phyloP scores from a whole-genome alignment of 2,329 filamentous ascomycete genomes.

The Aureobasidium sp. region DNA sequence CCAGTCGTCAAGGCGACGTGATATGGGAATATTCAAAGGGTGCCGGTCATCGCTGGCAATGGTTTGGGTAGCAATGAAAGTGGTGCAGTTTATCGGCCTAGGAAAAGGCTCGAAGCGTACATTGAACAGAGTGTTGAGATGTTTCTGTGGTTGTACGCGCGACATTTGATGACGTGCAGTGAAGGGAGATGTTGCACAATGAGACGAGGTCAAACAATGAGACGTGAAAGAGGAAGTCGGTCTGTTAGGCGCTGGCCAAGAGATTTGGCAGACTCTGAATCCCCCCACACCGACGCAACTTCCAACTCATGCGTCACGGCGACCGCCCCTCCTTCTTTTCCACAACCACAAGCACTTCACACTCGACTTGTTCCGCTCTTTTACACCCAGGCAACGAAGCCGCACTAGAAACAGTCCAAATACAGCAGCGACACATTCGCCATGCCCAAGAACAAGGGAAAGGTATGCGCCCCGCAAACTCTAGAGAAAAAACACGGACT shows the following conservation, averaged over 20 bases:
- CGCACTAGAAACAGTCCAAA: conserved; percentile 17
- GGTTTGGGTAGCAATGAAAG: conserved; percentile 20
- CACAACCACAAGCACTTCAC: neutral
- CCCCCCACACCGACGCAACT: conserved; percentile 4
- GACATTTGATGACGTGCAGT: neutral
- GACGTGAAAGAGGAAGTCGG: neutral
- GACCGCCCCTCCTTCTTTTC: conserved; percentile 9
- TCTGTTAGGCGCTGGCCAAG: conserved; percentile 12
- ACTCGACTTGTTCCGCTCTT: neutral
- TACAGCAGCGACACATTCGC: conserved; percentile 33
- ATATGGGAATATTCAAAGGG: conserved; percentile 30
- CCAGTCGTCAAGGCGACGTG: conserved; percentile 21
- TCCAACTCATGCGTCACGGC: conserved; percentile 2
- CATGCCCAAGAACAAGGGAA: conserved; percentile 99
- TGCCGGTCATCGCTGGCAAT: conserved; percentile 23
- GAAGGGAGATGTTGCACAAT: neutral
- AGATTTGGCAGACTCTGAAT: conserved; percentile 11
- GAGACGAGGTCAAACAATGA: neutral
- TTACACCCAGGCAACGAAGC: conserved; percentile 21
- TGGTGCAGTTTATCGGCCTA: conserved; percentile 24
- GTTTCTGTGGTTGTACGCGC: neutral
- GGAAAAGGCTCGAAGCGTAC: conserved; percentile 21
- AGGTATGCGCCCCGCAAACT: conserved; percentile 49
- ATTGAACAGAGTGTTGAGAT: neutral
- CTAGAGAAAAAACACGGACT: conserved; percentile 21